Base-by-base conservation (phyloP, 1,284 basidiomycete genomes). In the Ganoderma resinaceum region DNA sequence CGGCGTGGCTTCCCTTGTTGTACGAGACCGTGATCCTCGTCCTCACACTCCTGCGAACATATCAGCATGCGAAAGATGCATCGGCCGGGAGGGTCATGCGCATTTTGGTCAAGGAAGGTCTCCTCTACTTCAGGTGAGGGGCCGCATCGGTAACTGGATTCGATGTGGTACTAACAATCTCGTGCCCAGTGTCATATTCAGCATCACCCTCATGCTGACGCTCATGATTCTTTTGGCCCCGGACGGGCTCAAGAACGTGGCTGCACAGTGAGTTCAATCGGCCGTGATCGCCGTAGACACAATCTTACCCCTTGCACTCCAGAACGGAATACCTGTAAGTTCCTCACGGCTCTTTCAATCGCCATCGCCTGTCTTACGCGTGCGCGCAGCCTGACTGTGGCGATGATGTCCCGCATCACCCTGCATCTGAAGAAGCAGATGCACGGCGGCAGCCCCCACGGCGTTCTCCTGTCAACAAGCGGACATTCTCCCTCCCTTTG, bases 1-100 rank as follows among this genome's bases (percentile, higher is more conserved):
- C 86, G 0, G 87, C 87, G 1, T 89, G 86, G 86, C 77, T 87
- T 5, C 88, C 87, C 3, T 79, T 89, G 16, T 70, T 86, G 1
- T 89, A 87, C 72, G 87, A 88, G 70, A 87, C 85, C 0, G 78
- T 85, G 61, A 81, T 88, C n/a, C 78, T 88, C 43, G 76, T 68
- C 20, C 79, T 89, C 57, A 87, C 85, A 0, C 69, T 88, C 16
- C 78, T 80, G 66, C 82, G 82, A 18, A 86, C 86, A 2, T 72
- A 83, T 1, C 80, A 81, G 11, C 77, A 83, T 1, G 74, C 86
- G 35, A 78, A 79, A 40, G 76, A 79, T 38, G 80, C 80, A 62
- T 76, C 82, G 43, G 78, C 82, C 0, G 78, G 83, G 8, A 82
- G 81, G 66, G 82, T 87, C 38, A 75, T 86, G 58, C 81, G 80